Evolutionary conservation across 257 asterid species (phyloP).

Genomic region (Coffea eugenioides): DNA sequence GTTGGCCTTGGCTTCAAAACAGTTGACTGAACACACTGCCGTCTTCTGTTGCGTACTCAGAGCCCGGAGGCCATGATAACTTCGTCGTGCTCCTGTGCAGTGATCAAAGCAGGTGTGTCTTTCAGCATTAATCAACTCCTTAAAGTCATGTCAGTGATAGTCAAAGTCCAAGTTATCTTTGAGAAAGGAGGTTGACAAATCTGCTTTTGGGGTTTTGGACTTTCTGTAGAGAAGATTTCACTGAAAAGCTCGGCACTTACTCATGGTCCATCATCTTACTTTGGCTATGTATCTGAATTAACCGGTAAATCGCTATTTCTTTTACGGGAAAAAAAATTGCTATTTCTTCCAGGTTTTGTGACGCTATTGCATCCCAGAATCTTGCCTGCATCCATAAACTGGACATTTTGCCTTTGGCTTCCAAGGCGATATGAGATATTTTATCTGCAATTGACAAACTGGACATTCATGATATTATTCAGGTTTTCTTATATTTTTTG

Average conservation of each 20-base stretch:
- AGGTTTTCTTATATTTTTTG: too few species aligned
- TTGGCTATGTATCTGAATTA: not conserved
- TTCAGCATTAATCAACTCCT: not conserved
- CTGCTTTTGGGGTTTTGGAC: constrained; percentile 20
- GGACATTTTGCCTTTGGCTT: too few species aligned
- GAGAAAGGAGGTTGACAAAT: constrained; percentile 21
- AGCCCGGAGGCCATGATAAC: constrained; percentile 1
- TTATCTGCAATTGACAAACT: too few species aligned
- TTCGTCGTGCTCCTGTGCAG: constrained; percentile 36
- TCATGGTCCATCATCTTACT: not conserved
- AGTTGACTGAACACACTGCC: constrained; percentile 33
- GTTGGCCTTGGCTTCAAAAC: constrained; percentile 29
- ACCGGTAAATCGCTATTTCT: too few species aligned
- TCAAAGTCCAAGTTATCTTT: constrained; percentile 20
- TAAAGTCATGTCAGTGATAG: too few species aligned
- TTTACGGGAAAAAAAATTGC: too few species aligned
- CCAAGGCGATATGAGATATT: too few species aligned
- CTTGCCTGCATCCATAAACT: too few species aligned
- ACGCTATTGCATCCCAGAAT: too few species aligned
- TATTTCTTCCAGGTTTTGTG: too few species aligned
- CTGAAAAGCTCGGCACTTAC: constrained; percentile 27
- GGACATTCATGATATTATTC: too few species aligned
- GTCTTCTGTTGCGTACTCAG: constrained; percentile 27
- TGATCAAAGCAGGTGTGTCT: constrained; percentile 33
- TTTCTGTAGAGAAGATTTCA: constrained; percentile 18